Evolutionary conservation across 1,284 basidiomycete species (phyloP).

Genomic region (Rhodotorula sp.): DNA sequence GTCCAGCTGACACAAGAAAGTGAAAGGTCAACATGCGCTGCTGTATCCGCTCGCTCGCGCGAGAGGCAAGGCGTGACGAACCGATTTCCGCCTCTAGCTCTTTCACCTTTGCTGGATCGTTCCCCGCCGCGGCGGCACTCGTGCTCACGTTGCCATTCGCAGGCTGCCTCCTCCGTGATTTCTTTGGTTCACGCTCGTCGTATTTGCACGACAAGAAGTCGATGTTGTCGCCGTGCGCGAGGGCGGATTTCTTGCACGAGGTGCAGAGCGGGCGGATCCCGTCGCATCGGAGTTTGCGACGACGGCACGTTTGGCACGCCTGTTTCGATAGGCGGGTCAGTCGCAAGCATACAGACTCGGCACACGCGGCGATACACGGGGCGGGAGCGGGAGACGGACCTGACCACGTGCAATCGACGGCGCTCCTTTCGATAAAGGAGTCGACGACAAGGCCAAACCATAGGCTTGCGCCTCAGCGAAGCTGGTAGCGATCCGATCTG

Average conservation of each 20-base stretch:
- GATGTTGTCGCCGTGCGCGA: conserved; percentile 21
- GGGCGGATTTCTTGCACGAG: conserved; percentile 13
- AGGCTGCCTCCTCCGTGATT: conserved; percentile 10
- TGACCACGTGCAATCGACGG: conserved; percentile 17
- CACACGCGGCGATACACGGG: neutral
- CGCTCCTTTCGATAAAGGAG: conserved; percentile 6
- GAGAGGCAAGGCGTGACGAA: neutral
- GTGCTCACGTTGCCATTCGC: neutral
- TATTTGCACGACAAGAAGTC: conserved; percentile 20
- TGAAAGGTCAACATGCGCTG: neutral
- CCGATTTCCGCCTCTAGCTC: conserved; percentile 32
- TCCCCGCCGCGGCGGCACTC: neutral
- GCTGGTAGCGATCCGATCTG: conserved; percentile 3
- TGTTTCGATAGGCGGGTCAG: neutral
- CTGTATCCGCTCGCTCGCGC: too few species aligned
- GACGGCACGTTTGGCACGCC: conserved; percentile 12
- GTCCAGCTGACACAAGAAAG: neutral
- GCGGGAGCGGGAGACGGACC: neutral
- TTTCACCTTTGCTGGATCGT: conserved; percentile 15
- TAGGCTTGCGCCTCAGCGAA: conserved; percentile 12
- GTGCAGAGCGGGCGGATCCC: conserved; percentile 23
- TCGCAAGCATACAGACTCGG: neutral
- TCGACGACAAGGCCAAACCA: conserved; percentile 12
- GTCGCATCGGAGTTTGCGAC: conserved; percentile 35
- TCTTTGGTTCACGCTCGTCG: conserved; percentile 20